These are phyloP conservation scores for Drechmeria coniospora DNA, from an alignment of 2,329 filamentous ascomycete species.

Conservation along the genomic window DNA sequence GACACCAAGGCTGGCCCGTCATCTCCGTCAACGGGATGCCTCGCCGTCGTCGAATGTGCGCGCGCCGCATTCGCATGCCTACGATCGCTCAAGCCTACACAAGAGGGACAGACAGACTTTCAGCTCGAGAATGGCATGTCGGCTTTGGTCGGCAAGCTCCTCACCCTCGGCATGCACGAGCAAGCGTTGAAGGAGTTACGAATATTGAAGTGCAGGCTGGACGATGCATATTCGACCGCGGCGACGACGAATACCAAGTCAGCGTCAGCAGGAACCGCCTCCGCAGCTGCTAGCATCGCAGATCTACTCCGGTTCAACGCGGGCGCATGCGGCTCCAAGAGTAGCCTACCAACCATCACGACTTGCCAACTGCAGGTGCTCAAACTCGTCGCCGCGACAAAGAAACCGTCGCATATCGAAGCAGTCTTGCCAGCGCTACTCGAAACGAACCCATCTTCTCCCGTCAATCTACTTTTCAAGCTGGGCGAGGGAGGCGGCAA, in stretches of 20 bases:
- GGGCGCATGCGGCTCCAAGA: constrained; percentile 22
- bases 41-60: constrained; percentile 53
- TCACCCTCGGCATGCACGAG: constrained; percentile 49
- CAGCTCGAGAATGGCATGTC: constrained; percentile 63
- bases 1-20: constrained; percentile 12
- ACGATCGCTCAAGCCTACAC: constrained; percentile 38
- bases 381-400: constrained; percentile 43
- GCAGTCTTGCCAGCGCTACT: constrained; percentile 38
- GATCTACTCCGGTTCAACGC: constrained; percentile 48
- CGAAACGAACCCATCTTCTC: constrained; percentile 38
- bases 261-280: constrained; percentile 14
- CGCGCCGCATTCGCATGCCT: constrained; percentile 51
- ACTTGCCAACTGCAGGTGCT: constrained; percentile 50
- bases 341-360: constrained; percentile 39
- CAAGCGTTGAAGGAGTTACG: constrained; percentile 54
- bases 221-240: constrained; percentile 17
- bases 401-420: constrained; percentile 44
- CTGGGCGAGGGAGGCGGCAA: constrained; percentile 26
- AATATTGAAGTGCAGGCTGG: constrained; percentile 48
- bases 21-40: constrained; percentile 25
- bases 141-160: constrained; percentile 49
- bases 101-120: constrained; percentile 40
- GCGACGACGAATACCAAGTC: constrained; percentile 17
- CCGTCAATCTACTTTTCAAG: constrained; percentile 37
- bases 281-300: constrained; percentile 23